These are phyloP conservation scores for Abrus precatorius DNA, from an alignment of 306 rosid genomes.

Conservation along the genomic window DNA sequence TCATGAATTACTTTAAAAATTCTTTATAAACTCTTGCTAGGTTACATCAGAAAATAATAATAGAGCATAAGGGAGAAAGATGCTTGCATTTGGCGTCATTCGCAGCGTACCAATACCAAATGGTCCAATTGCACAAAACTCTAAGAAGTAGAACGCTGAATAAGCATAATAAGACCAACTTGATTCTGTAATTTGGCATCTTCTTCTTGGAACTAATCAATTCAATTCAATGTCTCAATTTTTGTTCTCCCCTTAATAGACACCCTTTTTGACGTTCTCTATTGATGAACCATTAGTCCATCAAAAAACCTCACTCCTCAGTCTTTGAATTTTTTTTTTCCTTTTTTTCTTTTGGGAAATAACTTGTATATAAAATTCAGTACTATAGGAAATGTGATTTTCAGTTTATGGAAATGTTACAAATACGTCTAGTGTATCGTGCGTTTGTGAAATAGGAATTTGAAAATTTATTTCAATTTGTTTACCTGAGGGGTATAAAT, in stretches of 20 bases:
- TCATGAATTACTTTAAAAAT: too few species aligned
- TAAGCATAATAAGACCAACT: slow-evolving; percentile 59
- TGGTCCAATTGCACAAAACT: slow-evolving; percentile 47
- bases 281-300: slow-evolving; percentile 11
- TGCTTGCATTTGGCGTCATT: slow-evolving; percentile 49
- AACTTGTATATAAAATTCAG: neutral
- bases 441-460: neutral
- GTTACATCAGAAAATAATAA: slow-evolving; percentile 32
- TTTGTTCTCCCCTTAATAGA: slow-evolving; percentile 7
- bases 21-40: neutral
- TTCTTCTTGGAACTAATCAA: slow-evolving; percentile 57
- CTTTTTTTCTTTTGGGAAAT: neutral
- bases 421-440: neutral
- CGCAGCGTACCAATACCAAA: neutral
- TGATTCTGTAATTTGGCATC: slow-evolving; percentile 64
- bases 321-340: neutral
- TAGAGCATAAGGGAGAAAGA: neutral
- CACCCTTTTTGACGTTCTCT: slow-evolving; percentile 15
- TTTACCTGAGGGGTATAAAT: neutral
- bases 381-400: neutral
- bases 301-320: slow-evolving; percentile 20
- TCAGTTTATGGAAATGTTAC: neutral
- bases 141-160: slow-evolving; percentile 60
- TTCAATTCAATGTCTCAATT: slow-evolving; percentile 40
- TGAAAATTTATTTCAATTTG: slow-evolving; percentile 22